phyloP scores from a whole-genome alignment of 129 eudicot species.

The Sambucus nigra region DNA sequence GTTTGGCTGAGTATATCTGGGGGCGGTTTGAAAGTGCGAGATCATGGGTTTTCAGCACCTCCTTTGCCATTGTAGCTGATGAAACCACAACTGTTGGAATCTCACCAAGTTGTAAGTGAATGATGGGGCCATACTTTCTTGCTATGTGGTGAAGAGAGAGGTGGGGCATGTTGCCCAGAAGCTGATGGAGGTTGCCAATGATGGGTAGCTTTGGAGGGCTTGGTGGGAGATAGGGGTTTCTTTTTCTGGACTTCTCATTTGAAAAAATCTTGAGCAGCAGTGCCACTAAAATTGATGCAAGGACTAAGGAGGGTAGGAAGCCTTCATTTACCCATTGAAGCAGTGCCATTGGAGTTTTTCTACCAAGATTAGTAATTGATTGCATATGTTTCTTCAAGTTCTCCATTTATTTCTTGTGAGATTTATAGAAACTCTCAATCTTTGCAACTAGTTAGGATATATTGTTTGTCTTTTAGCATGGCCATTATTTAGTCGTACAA shows the following conservation, averaged over 20 bases:
- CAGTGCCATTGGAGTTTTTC: constrained; percentile 10
- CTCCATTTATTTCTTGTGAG: neutral
- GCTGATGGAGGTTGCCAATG: constrained; percentile 49
- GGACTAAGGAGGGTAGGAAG: constrained; percentile 6
- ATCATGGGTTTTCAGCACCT: constrained; percentile 35
- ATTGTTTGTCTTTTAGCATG: neutral
- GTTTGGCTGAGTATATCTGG: constrained; percentile 9
- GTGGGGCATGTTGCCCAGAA: constrained; percentile 36
- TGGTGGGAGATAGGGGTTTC: constrained; percentile 23
- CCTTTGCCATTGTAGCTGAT: constrained; percentile 26
- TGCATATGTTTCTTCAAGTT: neutral
- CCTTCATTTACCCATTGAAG: constrained; percentile 15
- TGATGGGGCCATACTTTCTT: constrained; percentile 23
- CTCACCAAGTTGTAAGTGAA: constrained; percentile 29
- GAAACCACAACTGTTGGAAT: constrained; percentile 29
- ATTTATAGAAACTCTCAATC: neutral
- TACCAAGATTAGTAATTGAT: neutral
- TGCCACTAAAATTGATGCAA: constrained; percentile 2
- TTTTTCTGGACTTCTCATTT: neutral
- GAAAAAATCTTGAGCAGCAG: neutral
- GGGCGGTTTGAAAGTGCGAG: constrained; percentile 30
- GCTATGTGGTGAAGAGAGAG: constrained; percentile 24
- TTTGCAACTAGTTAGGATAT: neutral
- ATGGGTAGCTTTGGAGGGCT: constrained; percentile 39
- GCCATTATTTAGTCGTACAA: too few relatives aligned